phyloP scores from a whole-genome alignment of 108 stramenopile genomes.

The Skeletonema potamos region DNA sequence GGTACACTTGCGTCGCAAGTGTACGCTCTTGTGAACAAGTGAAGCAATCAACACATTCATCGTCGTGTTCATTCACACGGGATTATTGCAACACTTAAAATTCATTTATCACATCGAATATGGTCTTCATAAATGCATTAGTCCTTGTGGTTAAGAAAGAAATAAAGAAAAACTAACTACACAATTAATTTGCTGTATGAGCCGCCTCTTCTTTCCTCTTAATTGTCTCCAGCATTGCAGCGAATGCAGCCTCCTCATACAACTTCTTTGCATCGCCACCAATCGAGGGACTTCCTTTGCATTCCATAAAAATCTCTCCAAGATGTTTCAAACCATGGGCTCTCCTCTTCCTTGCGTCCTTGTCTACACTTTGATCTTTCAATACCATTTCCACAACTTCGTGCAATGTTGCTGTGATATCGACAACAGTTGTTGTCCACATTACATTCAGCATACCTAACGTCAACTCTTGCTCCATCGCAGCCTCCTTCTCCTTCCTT shows the following conservation, averaged over 20 bases:
- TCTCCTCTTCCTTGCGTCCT: constrained; percentile 54
- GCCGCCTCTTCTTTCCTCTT: constrained; percentile 74
- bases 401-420: constrained; percentile 77
- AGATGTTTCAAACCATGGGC: constrained; percentile 53
- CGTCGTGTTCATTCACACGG: too few species aligned
- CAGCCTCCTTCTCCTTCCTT: constrained; percentile 35
- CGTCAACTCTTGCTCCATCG: constrained; percentile 50
- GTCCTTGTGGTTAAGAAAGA: too few species aligned
- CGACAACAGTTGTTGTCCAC: constrained; percentile 81
- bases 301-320: constrained; percentile 68
- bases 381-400: constrained; percentile 74
- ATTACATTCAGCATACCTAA: constrained; percentile 53
- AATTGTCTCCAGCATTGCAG: constrained; percentile 81
- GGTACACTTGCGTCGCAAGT: too few species aligned
- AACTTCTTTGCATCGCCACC: constrained; percentile 52
- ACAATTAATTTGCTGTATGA: constrained; percentile 16
- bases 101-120: too few species aligned
- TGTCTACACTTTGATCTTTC: constrained; percentile 63
- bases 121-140: neutral
- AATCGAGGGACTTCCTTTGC: constrained; percentile 38
- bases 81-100: too few species aligned
- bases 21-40: too few species aligned
- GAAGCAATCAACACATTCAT: too few species aligned
- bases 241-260: constrained; percentile 81
- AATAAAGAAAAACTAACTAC: neutral